Base-by-base conservation (phyloP, 768 basidiomycete genomes). In the Mycena leptocephala region DNA sequence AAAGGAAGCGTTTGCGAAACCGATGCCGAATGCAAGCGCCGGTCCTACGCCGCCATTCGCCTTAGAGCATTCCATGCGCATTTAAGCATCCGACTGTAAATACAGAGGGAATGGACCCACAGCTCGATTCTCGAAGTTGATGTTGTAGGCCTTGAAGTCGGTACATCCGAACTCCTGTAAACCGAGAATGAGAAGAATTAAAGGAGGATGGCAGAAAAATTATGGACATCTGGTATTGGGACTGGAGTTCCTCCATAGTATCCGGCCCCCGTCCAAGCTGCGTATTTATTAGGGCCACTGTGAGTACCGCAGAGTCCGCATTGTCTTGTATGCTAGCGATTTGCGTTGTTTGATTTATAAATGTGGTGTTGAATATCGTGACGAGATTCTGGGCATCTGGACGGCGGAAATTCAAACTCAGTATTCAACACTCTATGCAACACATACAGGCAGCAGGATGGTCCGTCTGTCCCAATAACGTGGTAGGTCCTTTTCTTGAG, bases 101-200 rank as follows among this genome's bases (percentile, higher is more conserved):
- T 16, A n/a, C 20, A n/a, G 55, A 51, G 14, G n/a, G 35, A n/a
- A 32, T 24, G 28, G 3, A 41, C 33, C 28, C 2, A 75, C 74
- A 10, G 88, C 89, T 61, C 85, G 81, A 72, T 90, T 90, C 61
- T 88, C 84, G 48, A 90, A 88, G 78, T 90, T 84, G 72, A 90
- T 86, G 78, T 90, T 89, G 78, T 90, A 89, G 22, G 83, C 86
- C 72, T 80, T 89, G 82, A 90, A 89, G 74, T 90, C 84, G 28
- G 76, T 70, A 68, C 81, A 87, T 9, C 89, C 89, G 67, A 89
- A 89, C 18, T 79, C 74, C 55, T 76, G 55, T 26, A 37, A 22
- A 53, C 22, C 6, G 7, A 2, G 32, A 24, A n/a, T 69, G 22
- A 74, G 33, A 22, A 43, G 22, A 24, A 61, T 11, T 24, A 33